Base-by-base conservation (phyloP, 2,329 filamentous ascomycete genomes). In the Cladosporium sp. region DNA sequence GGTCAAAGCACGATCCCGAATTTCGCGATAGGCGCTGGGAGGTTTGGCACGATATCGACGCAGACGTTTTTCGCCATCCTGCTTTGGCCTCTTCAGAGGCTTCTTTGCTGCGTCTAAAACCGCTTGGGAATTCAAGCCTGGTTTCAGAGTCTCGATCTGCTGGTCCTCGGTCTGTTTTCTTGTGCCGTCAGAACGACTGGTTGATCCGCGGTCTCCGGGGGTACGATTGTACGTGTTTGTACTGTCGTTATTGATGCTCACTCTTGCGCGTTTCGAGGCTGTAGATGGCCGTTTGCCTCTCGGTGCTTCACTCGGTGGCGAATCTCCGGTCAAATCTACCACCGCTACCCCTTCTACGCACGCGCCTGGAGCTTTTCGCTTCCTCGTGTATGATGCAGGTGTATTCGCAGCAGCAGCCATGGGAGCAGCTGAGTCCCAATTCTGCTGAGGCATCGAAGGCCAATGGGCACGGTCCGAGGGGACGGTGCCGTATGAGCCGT, bases 1-100 rank as follows among this genome's bases (percentile, higher is more conserved):
- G 5, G 69, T 70, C 22, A 67, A 62, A 8, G 68, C 69, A 9
- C 69, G 67, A 8, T 67, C 40, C 30, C 64, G 62, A 37, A 69
- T 59, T 12, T 67, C 63, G 25, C 51, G 51, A 39, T 67, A 69
- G 4, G 59, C 59, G 7, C 58, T 51, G 3, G 69, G 68, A 30
- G 67, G 59, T 37, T 63, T 60, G 12, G 52, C 51, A 8, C 69
- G 69, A 45, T 59, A 64, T 37, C 64, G 62, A 40, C 50, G 63
- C 11, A 68, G 60, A 5, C 67, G 64, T 51, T 65, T 69, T 38
- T 70, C 67, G 40, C 60, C 64, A 30, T 65, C 59, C 1, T 40
- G 19, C 55, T 63, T 65, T 5, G 59, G 22, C 36, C 62, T 62
- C 47, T 60, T 59, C 8, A 34, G 30, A 34, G 30, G 30, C n/a